A percentile compares a stretch with the other conserved stretches of the same genome.
These are phyloP conservation scores for Monocercomonoides exilis DNA, from an alignment of 78 protist genomes.

Conservation along the genomic window DNA sequence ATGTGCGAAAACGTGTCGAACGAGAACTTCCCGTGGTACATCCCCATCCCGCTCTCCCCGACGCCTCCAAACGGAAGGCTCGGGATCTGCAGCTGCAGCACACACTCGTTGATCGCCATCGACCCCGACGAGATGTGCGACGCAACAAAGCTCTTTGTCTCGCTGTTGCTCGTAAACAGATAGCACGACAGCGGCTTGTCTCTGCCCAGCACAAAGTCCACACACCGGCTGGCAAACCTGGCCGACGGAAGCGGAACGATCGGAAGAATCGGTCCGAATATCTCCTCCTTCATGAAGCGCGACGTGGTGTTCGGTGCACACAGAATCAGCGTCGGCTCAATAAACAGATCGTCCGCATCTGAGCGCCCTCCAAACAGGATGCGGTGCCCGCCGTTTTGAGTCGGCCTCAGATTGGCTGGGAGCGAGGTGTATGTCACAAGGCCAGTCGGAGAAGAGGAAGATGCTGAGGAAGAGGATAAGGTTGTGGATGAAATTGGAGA, in stretches of 20 bases:
- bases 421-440: no score
- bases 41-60: conserved; percentile 79
- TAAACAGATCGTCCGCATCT: background rate
- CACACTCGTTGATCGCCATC: conserved; percentile 41
- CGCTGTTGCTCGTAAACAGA: conserved; percentile 28
- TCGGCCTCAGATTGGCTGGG: no score
- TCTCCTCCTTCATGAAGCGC: conserved; percentile 34
- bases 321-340: background rate
- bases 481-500: no score
- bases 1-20: conserved; percentile 61
- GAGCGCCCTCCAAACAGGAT: background rate
- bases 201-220: background rate
- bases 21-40: conserved; percentile 54
- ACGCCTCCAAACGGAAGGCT: conserved; percentile 91
- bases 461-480: no score
- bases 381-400: background rate
- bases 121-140: conserved; percentile 28
- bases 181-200: conserved; percentile 70
- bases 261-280: conserved; percentile 82
- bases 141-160: background rate
- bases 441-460: no score
- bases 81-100: background rate
- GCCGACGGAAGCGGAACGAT: conserved; percentile 12
- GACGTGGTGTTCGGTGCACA: background rate
- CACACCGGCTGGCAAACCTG: background rate